Percentiles rank a stretch among this genome's conserved stretches.
Evolutionary conservation across 768 basidiomycete genomes (phyloP).

Genomic region (Agrocybe praecox): DNA sequence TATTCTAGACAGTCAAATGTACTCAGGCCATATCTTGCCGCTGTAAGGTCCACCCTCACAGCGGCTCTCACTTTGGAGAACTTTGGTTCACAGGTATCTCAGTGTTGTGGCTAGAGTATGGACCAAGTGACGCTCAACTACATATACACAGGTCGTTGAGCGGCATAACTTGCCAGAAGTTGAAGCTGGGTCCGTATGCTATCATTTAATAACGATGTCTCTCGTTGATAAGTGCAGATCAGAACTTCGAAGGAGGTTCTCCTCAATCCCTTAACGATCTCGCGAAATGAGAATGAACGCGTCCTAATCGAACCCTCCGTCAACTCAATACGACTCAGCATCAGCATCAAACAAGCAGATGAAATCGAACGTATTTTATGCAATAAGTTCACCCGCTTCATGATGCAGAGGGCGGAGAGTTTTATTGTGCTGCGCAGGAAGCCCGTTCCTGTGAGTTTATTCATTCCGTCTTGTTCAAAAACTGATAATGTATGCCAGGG

Average conservation of each 20-base stretch:
- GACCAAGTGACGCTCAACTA: neutral
- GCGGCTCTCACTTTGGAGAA: conserved; percentile 96
- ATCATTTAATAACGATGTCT: neutral
- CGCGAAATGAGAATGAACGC: conserved; percentile 95
- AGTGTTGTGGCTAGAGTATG: conserved; percentile 8
- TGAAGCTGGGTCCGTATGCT: conserved; percentile 69
- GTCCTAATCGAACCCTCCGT: conserved; percentile 97
- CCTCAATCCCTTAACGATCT: conserved; percentile 91
- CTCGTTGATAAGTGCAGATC: conserved; percentile 3
- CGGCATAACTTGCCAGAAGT: conserved; percentile 97
- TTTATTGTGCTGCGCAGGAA: conserved; percentile 96
- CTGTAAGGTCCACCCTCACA: conserved; percentile 95
- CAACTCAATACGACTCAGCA: conserved; percentile 95
- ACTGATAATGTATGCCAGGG: conserved; percentile 55
- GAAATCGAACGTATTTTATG: conserved; percentile 97
- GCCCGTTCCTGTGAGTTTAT: conserved; percentile 73
- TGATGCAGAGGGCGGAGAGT: conserved; percentile 98
- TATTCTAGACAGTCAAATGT: conserved; percentile 79
- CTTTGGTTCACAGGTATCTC: conserved; percentile 90
- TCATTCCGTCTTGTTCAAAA: neutral
- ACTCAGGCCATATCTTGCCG: conserved; percentile 92
- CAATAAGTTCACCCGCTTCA: conserved; percentile 97
- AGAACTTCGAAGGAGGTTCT: conserved; percentile 94
- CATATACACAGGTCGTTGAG: conserved; percentile 76
- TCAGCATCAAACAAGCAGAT: conserved; percentile 99